Conservation (phyloP, 1,139 yeast genomes). For the Suhomyces chickasaworum region DNA sequence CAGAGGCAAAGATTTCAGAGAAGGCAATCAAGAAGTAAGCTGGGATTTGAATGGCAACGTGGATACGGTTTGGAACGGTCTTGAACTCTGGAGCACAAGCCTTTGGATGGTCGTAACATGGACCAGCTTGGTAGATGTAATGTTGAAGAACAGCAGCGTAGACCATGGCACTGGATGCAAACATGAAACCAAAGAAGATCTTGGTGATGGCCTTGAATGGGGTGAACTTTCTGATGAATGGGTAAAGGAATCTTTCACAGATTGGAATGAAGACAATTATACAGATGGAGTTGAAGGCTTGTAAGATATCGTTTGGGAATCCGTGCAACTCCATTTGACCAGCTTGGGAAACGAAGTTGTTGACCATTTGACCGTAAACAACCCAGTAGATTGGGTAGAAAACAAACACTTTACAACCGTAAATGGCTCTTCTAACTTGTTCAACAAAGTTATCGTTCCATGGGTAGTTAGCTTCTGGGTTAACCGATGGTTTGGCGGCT, state of each 20-base stretch:
- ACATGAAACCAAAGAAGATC: conserved; percentile 25
- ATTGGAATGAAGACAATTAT: conserved; percentile 24
- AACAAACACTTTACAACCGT: conserved; percentile 25
- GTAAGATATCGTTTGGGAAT: conserved; percentile 25
- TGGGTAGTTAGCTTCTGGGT: conserved; percentile 18
- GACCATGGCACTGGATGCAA: conserved; percentile 23
- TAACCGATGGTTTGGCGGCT: conserved; percentile 22
- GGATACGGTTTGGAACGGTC: conserved; percentile 22
- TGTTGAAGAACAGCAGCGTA: conserved; percentile 26
- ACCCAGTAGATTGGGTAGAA: conserved; percentile 27
- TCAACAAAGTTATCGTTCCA: conserved; percentile 25
- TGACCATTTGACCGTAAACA: conserved; percentile 25
- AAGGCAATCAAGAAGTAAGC: conserved; percentile 24
- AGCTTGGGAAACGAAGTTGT: conserved; percentile 27
- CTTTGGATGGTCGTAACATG: conserved; percentile 23
- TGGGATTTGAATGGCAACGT: conserved; percentile 24
- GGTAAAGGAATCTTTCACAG: conserved; percentile 21
- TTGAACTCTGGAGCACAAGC: conserved; percentile 18
- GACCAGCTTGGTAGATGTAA: conserved; percentile 23
- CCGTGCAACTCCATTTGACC: conserved; percentile 27
- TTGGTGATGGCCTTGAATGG: conserved; percentile 27
- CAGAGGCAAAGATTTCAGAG: conserved; percentile 25
- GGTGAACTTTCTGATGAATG: conserved; percentile 24
- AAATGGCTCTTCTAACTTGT: conserved; percentile 21
- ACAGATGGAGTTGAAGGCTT: conserved; percentile 22